Evolutionary conservation across 2,329 filamentous ascomycete genomes (phyloP), one percentile per base, ranked within the genome.

Genomic region (Tolypocladium sp.): DNA sequence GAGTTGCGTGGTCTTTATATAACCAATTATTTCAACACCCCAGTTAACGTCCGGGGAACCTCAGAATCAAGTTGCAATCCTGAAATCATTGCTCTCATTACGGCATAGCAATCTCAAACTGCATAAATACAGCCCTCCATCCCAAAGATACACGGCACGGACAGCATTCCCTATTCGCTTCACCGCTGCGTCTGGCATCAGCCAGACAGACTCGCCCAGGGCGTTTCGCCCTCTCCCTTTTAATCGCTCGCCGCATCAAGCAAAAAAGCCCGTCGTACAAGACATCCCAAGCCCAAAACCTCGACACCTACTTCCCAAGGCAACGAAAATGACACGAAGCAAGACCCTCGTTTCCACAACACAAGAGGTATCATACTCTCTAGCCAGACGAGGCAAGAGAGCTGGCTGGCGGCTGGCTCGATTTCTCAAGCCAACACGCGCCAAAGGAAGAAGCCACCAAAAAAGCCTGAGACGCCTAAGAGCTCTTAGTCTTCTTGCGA

Each of bases 401-500:
- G 46, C 46, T 20, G 25, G 25, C 25, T 10, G 30, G 27, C 15
- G 15, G 7, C 20, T 10, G 25, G 46, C 25, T 30, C 27, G 4
- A 30, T 20, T 10, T 30, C 25, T 17, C 12, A 30, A 30, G 25
- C 44, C 46, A 51, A 51, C 46, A 33, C 25, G 27, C 46, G 46
- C 38, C 25, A 10, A 44, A 33, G 22, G 22, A 42, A 27, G 27
- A 58, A 46, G 22, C 20, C 38, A 57, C 37, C 33, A 46, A 44
- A 55, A 55, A 51, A 51, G 42, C 44, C 53, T 20, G 44, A 27
- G 56, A 62, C 57, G 56, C 61, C 68, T 65, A 73, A 66, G 70
- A 70, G 67, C 68, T 73, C 73, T 75, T 75, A 76, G 74, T 77
- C 81, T 84, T 84, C 79, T 84, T 84, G 69, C 80, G 80, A 64